These are phyloP conservation scores for Ganoderma meredithae DNA, from an alignment of 1,284 basidiomycete species.

Conservation along the genomic window DNA sequence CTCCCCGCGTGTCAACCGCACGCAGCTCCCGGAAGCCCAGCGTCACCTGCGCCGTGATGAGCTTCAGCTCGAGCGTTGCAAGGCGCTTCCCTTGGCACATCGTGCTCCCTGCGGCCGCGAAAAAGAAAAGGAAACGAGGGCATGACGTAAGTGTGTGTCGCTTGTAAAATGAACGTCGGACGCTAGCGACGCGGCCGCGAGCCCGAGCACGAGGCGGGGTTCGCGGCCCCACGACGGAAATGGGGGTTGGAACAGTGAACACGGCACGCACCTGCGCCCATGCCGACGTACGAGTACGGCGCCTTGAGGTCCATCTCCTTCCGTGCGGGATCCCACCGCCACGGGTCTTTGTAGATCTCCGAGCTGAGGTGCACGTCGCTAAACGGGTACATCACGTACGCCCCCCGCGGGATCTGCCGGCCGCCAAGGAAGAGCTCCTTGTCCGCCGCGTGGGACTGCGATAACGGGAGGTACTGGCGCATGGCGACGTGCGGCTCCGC, in stretches of 20 bases:
- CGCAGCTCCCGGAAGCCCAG: constrained; percentile 61
- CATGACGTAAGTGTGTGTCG: constrained; percentile 1
- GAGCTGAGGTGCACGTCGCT: constrained; percentile 78
- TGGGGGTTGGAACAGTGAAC: constrained; percentile 16
- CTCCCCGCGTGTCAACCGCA: constrained; percentile 59
- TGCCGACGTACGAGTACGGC: constrained; percentile 71
- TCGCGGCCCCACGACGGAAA: constrained; percentile 8
- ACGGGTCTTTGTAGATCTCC: constrained; percentile 73
- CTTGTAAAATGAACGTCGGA: not conserved
- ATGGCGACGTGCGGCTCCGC: constrained; percentile 81
- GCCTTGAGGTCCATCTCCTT: constrained; percentile 49
- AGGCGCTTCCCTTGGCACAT: constrained; percentile 74
- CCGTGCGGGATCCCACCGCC: constrained; percentile 73
- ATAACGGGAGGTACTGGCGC: constrained; percentile 74
- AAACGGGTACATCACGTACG: constrained; percentile 79
- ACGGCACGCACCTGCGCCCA: constrained; percentile 71
- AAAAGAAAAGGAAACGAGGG: constrained; percentile 4
- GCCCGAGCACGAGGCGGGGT: not conserved
- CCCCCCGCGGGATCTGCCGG: constrained; percentile 69
- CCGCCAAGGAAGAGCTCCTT: constrained; percentile 53
- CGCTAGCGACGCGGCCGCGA: not conserved
- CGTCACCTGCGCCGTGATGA: constrained; percentile 68
- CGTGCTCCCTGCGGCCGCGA: constrained; percentile 58
- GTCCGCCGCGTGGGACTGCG: not conserved
- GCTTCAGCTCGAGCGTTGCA: constrained; percentile 74